Base-by-base conservation (phyloP, 441 rosid genomes). In the Cnidoscolus chayamansa region DNA sequence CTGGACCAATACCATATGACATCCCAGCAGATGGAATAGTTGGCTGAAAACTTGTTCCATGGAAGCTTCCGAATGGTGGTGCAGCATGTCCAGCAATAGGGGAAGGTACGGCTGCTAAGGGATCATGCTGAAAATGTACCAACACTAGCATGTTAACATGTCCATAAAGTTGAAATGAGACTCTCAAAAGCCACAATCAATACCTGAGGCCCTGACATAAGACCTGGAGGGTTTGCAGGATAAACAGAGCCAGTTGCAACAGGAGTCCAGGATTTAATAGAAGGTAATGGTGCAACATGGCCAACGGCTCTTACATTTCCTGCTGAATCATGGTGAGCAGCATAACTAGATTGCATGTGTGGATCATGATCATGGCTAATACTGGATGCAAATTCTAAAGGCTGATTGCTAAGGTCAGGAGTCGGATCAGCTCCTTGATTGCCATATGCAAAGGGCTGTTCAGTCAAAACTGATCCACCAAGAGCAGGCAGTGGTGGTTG, bases 1-100 rank as follows among this genome's bases (percentile, higher is more conserved):
- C 96, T 19, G 87, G 76, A 70, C 87, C 86, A 75, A 83, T 78
- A 70, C 81, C 80, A 82, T 81, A 96, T 31, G 86, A 80, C 61
- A 84, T 77, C 77, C 83, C 89, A 47, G 84, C 78, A 72, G 94
- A 72, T 78, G 88, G 71, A 74, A 82, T 54, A 54, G 88, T 67
- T 67, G 94, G 83, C 83, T 80, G 95, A 83, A 84, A 83, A 78
- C 80, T 81, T 77, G 86, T 80, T 43, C 86, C 96, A 74, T 90
- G 78, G 77, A 87, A 90, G 78, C 91, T 79, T 70, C 89, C 90
- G 87, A 88, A 93, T 73, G 91, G 83, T 55, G 87, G 86, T 50
- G 88, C 82, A 68, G 83, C 43, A 78, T 87, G 93, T 67, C 87
- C 94, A 79, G 92, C 69, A 82, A 77, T 82, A 76, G 87, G 74